These are phyloP conservation scores for Irpex sp. DNA, from an alignment of 1,284 basidiomycete species.

Conservation along the genomic window DNA sequence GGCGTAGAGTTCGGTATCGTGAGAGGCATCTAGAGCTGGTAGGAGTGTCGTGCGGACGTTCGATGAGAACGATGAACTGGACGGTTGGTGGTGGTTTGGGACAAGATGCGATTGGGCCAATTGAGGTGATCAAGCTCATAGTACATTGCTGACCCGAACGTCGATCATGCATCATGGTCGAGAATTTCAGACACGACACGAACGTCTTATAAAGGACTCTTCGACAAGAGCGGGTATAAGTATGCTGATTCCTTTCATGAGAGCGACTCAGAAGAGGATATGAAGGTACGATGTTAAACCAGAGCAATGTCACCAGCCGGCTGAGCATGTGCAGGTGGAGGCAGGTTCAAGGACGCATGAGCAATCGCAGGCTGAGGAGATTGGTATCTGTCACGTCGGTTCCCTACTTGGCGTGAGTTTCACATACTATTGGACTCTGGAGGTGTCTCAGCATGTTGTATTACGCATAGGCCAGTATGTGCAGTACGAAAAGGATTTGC, in stretches of 20 bases:
- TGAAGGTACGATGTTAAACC: not conserved
- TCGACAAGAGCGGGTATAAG: not conserved
- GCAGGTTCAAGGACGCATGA: not conserved
- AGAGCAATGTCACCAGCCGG: not conserved
- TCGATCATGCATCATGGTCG: not conserved
- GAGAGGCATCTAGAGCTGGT: too few relatives aligned
- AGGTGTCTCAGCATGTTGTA: not conserved
- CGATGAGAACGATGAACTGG: too few relatives aligned
- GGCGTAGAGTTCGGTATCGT: constrained; percentile 24
- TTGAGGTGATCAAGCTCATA: too few relatives aligned
- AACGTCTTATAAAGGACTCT: not conserved
- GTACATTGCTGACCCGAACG: too few relatives aligned
- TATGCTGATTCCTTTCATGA: not conserved
- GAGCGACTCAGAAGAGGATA: not conserved
- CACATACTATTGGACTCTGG: too few relatives aligned
- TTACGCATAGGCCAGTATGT: too few relatives aligned
- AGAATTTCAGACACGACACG: not conserved
- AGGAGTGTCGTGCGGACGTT: too few relatives aligned
- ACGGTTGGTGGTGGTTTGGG: too few relatives aligned
- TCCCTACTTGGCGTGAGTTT: not conserved
- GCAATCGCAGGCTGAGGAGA: not conserved
- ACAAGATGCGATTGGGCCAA: too few relatives aligned
- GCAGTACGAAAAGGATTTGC: too few relatives aligned
- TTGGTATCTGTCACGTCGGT: not conserved
- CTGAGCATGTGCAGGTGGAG: not conserved